Evolutionary conservation across 1,284 basidiomycete species (phyloP).

Genomic region (Pseudozyma sp.): DNA sequence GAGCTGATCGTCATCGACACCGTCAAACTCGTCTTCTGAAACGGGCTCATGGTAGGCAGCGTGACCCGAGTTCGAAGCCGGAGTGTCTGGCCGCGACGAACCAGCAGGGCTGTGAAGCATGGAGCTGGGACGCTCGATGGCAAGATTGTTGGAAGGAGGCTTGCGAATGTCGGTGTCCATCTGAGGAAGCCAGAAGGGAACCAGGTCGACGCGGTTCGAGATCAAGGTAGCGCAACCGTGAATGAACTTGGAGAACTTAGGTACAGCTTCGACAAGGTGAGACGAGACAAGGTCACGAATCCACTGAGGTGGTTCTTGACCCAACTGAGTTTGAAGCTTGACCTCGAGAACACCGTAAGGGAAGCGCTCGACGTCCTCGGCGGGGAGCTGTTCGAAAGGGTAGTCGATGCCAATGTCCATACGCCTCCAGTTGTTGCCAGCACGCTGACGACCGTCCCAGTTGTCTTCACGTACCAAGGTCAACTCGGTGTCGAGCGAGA

Average conservation of each 20-base stretch:
- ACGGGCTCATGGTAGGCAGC: slow-evolving; percentile 65
- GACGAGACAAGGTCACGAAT: slow-evolving; percentile 93
- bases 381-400: slow-evolving; percentile 83
- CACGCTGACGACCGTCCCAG: slow-evolving; percentile 85
- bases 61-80: slow-evolving; percentile 37
- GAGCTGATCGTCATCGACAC: slow-evolving; percentile 49
- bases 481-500: slow-evolving; percentile 96
- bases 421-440: slow-evolving; percentile 91
- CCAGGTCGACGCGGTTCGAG: slow-evolving; percentile 93
- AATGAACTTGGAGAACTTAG: slow-evolving; percentile 86
- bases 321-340: slow-evolving; percentile 95
- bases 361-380: slow-evolving; percentile 89
- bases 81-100: slow-evolving; percentile 58
- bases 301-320: slow-evolving; percentile 96
- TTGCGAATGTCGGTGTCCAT: slow-evolving; percentile 74
- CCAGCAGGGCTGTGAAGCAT: slow-evolving; percentile 37
- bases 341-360: slow-evolving; percentile 94
- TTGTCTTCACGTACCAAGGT: slow-evolving; percentile 95
- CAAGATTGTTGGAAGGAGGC: slow-evolving; percentile 54
- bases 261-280: slow-evolving; percentile 76
- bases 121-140: slow-evolving; percentile 62
- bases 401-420: slow-evolving; percentile 92
- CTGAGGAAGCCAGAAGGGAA: slow-evolving; percentile 98
- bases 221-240: slow-evolving; percentile 95
- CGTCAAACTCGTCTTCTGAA: slow-evolving; percentile 68